Evolutionary conservation across 2,329 filamentous ascomycete species (phyloP).

Genomic region (Aureobasidium namibiae): DNA sequence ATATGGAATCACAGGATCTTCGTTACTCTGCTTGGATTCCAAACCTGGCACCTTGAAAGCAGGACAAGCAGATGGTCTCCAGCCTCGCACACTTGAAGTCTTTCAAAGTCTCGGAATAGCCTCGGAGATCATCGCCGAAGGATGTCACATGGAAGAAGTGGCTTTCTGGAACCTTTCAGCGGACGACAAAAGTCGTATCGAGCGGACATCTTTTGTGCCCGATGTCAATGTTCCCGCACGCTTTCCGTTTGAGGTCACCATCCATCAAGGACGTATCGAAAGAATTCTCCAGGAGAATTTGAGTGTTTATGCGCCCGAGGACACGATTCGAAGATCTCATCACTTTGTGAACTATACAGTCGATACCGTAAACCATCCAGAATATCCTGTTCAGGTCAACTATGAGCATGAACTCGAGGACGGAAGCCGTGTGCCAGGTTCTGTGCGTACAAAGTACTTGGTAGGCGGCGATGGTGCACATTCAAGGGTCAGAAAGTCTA

Average conservation of each 20-base stretch:
- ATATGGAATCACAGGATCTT: constrained; percentile 11
- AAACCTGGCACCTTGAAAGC: constrained; percentile 25
- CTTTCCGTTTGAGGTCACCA: constrained; percentile 38
- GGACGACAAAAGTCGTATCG: constrained; percentile 31
- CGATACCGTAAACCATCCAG: background rate
- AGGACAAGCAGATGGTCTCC: constrained; percentile 47
- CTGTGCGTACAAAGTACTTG: constrained; percentile 14
- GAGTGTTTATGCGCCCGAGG: constrained; percentile 15
- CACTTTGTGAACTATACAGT: background rate
- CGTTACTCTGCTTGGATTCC: constrained; percentile 17
- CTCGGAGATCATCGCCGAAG: constrained; percentile 56
- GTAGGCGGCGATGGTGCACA: constrained; percentile 20
- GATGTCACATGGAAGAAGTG: constrained; percentile 62
- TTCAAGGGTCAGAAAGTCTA: constrained; percentile 15
- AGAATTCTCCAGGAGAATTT: constrained; percentile 32
- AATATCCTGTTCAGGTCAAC: constrained; percentile 2
- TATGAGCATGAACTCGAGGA: background rate
- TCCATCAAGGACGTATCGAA: constrained; percentile 65
- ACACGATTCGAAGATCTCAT: constrained; percentile 8
- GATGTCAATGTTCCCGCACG: constrained; percentile 10
- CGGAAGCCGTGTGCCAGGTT: constrained; percentile 15
- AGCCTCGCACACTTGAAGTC: constrained; percentile 63
- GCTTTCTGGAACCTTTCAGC: constrained; percentile 56
- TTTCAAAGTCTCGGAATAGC: constrained; percentile 63
- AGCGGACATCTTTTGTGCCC: constrained; percentile 8